Evolutionary conservation across 352 stramenopile species (phyloP), one percentile per base, ranked within the genome.

Genomic region (Phytophthora crassamura): DNA sequence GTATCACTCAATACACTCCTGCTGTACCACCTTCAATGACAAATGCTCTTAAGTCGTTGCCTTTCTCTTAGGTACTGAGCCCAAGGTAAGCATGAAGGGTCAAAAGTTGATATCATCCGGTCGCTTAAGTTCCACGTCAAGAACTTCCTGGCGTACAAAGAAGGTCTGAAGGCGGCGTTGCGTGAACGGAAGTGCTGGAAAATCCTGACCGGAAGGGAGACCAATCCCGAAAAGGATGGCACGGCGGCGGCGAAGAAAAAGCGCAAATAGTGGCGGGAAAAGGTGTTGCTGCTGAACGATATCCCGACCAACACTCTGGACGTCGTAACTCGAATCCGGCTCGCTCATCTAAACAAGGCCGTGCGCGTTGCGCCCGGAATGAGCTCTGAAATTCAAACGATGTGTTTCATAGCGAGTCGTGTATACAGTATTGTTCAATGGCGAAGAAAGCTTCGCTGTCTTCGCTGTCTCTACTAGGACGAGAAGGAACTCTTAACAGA

Each of bases 401-500:
- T n/a, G 2, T 25, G 3, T 25, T 25, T 25, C 22, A 1, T 25
- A 25, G 22, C 22, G 22, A 25, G 22, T 4, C 22, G n/a, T n/a
- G n/a, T n/a, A n/a, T n/a, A n/a, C n/a, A n/a, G n/a, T n/a, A n/a
- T n/a, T n/a, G n/a, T n/a, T n/a, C n/a, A n/a, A n/a, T n/a, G n/a
- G n/a, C n/a, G n/a, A n/a, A n/a, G n/a, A n/a, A n/a, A n/a, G n/a
- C n/a, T n/a, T n/a, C n/a, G n/a, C n/a, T n/a, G n/a, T n/a, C n/a
- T n/a, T n/a, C n/a, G n/a, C n/a, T n/a, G n/a, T n/a, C n/a, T n/a
- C n/a, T n/a, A n/a, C n/a, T 77, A 78, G 34, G 74, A 86, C 1
- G 90, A 74, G 59, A 18, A 15, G n/a, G n/a, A n/a, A 20, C 20
- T 32, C n/a, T n/a, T n/a, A 45, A 42, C 42, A 47, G 64, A 72